Conservation (phyloP, 176 grass and related monocot genomes). For the Zoysia pacifica region DNA sequence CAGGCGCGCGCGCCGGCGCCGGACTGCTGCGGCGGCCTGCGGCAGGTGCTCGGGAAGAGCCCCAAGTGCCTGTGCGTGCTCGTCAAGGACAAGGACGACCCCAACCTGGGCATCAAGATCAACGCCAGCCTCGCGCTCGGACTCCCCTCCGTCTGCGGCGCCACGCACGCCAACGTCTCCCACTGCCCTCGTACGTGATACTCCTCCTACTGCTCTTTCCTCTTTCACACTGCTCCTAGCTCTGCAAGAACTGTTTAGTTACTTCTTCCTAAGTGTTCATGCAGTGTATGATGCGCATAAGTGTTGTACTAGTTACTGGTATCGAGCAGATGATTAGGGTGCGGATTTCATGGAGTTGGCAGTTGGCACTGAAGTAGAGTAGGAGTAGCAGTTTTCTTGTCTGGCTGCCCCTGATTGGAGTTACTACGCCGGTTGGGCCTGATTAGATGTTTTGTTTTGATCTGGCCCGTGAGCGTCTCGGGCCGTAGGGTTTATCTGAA, state of each 20-base stretch:
- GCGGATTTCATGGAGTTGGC: not conserved
- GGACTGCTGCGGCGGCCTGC: constrained; percentile 85
- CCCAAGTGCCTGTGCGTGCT: constrained; percentile 95
- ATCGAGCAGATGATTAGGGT: not conserved
- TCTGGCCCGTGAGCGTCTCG: constrained; percentile 26
- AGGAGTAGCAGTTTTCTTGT: not conserved
- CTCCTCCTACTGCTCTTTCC: not conserved
- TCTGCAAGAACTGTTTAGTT: not conserved
- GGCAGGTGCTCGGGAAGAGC: constrained; percentile 69
- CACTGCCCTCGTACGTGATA: constrained; percentile 63
- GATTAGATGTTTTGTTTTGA: constrained; percentile 15
- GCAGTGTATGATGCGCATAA: not conserved
- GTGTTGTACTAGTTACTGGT: not conserved
- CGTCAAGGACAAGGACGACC: constrained; percentile 82
- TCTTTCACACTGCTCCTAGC: not conserved
- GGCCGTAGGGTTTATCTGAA: not conserved
- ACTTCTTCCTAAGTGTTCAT: no score
- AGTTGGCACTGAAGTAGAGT: not conserved
- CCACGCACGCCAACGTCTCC: constrained; percentile 75
- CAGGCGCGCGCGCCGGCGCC: constrained; percentile 61
- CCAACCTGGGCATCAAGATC: constrained; percentile 84
- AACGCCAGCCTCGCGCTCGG: constrained; percentile 81
- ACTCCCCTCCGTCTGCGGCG: constrained; percentile 63
- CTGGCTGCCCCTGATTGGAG: not conserved
- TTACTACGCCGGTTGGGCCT: not conserved